These are phyloP conservation scores for Stropharia rugosoannulata DNA, from an alignment of 768 basidiomycete species.

Conservation along the genomic window DNA sequence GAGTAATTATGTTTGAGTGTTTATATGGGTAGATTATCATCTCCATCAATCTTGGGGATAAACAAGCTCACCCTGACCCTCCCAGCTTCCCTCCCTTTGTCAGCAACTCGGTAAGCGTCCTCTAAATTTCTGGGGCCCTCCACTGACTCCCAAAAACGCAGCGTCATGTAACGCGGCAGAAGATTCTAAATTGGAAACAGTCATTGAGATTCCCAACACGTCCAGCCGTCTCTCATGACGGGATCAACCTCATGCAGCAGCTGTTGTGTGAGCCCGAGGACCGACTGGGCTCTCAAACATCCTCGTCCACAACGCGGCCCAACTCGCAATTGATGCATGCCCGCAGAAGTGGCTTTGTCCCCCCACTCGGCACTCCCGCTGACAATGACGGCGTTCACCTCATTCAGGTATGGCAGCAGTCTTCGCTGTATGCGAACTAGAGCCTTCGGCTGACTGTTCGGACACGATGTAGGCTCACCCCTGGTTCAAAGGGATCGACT, in stretches of 20 bases:
- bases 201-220: conserved; percentile 82
- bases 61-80: conserved; percentile 6
- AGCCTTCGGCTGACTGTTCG: conserved; percentile 7
- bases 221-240: conserved; percentile 85
- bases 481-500: conserved; percentile 92
- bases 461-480: conserved; percentile 62
- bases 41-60: conserved; percentile 6
- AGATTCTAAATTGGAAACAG: conserved; percentile 95
- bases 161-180: conserved; percentile 94
- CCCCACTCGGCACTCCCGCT: conserved; percentile 41
- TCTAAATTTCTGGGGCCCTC: conserved; percentile 8
- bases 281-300: conserved; percentile 77
- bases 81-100: conserved; percentile 92
- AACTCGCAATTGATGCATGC: conserved; percentile 76
- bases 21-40: conserved; percentile 72
- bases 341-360: conserved; percentile 72
- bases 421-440: conserved; percentile 9
- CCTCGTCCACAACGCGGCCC: conserved; percentile 68
- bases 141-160: conserved; percentile 28
- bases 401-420: conserved; percentile 66
- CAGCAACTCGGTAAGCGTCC: conserved; percentile 76
- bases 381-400: conserved; percentile 83
- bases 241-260: conserved; percentile 82
- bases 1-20: conserved; percentile 96
- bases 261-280: conserved; percentile 96